These are phyloP conservation scores for Torulaspora franciscae DNA, from an alignment of 805 yeast genomes.

Conservation along the genomic window DNA sequence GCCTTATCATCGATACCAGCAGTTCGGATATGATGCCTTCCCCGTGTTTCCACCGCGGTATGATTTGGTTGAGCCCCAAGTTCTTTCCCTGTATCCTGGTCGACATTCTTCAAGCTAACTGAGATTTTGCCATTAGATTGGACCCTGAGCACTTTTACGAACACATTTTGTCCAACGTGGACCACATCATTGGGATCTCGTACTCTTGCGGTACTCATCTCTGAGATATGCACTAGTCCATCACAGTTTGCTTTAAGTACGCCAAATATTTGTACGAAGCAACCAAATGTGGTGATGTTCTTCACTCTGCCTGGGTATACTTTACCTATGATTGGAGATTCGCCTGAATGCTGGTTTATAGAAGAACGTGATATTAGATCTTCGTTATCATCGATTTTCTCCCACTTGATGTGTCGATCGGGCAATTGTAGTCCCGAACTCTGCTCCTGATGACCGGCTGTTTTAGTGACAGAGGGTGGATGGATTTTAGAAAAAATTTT, in stretches of 20 bases:
- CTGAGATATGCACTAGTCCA: slow-evolving; percentile 79
- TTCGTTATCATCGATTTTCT: slow-evolving; percentile 13
- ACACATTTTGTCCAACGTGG: slow-evolving; percentile 54
- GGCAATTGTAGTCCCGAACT: slow-evolving; percentile 11
- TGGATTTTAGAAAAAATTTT: slow-evolving; percentile 11
- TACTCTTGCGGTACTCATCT: slow-evolving; percentile 47
- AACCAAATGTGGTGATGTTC: slow-evolving; percentile 66
- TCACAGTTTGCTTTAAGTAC: slow-evolving; percentile 34
- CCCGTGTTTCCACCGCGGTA: slow-evolving; percentile 6
- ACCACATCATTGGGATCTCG: slow-evolving; percentile 57
- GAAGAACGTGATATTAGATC: slow-evolving; percentile 16
- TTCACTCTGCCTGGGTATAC: slow-evolving; percentile 59
- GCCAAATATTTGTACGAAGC: slow-evolving; percentile 56
- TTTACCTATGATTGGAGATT: slow-evolving; percentile 39
- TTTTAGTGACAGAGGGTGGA: slow-evolving; percentile 2
- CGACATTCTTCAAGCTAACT: slow-evolving; percentile 64
- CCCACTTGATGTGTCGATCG: slow-evolving; percentile 21
- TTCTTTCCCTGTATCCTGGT: slow-evolving; percentile 61
- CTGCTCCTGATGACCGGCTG: neutral
- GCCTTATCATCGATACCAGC: slow-evolving; percentile 6
- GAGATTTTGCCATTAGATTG: slow-evolving; percentile 47
- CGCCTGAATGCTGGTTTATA: slow-evolving; percentile 21
- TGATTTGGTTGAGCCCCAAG: slow-evolving; percentile 3
- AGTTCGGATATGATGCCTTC: slow-evolving; percentile 9
- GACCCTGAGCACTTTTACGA: slow-evolving; percentile 51